Evolutionary conservation across 306 rosid species (phyloP), one percentile per base, ranked within the genome.

Genomic region (Cyclanthera cordifolia): DNA sequence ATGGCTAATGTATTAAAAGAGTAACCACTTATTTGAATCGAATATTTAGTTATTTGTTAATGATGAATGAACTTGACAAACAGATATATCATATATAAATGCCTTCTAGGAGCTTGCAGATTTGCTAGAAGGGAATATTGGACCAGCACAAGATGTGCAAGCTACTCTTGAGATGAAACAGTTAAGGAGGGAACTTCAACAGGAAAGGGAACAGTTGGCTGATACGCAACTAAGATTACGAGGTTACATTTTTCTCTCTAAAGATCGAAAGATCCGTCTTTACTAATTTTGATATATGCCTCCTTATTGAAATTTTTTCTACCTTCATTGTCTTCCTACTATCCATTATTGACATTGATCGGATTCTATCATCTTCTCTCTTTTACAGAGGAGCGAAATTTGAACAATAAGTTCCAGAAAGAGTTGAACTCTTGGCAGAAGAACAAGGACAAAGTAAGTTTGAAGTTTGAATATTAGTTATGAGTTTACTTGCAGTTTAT

Each of bases 91-190:
- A 34, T 34, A 34, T 93, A 79, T 93, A 92, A 89, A 93, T 89
- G 90, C 95, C 91, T 87, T 93, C 96, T 93, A 89, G 98, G 95
- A 89, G 95, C 87, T 80, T 82, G 94, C 88, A 76, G 94, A 87
- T 88, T 70, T 67, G 47, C 75, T 65, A 73, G 94, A 83, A 77
- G 89, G 79, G 74, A 86, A 78, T 69, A 77, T 59, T 74, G 61
- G 89, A 74, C 74, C 79, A 20, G 69, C 74, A 14, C 75, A 69
- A 63, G 85, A 78, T 39, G 77, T 25, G 73, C 82, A 74, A 52
- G 82, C 76, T 73, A 53, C 82, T 27, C 53, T 57, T 76, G 96
- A 89, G 84, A 51, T 81, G 59, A 81, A 45, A 76, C 85, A 84
- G 52, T 70, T 89, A 82, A 82, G 57, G 81, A 72, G 68, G 77